phyloP scores from a whole-genome alignment of 352 stramenopile species.

The Pythium aquatile region DNA sequence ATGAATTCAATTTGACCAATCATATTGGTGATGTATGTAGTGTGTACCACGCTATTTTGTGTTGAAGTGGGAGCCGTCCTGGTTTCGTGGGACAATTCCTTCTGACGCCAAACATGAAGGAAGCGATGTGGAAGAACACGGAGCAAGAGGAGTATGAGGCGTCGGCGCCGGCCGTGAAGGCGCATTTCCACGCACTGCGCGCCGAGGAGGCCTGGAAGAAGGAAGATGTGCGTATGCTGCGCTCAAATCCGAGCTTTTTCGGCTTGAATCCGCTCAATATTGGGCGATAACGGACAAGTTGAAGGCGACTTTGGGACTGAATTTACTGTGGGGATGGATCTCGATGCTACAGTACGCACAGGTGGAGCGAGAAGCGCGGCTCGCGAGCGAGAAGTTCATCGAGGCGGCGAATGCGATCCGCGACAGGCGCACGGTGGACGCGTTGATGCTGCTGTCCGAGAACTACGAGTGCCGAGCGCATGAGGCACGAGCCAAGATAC shows the following conservation, averaged over 20 bases:
- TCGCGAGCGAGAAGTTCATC: slow-evolving; percentile 71
- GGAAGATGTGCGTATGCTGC: slow-evolving; percentile 39
- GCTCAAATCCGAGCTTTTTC: neutral
- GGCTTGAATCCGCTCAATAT: neutral
- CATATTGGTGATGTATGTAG: neutral
- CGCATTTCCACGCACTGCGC: slow-evolving; percentile 75
- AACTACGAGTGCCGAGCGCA: slow-evolving; percentile 82
- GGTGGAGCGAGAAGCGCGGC: slow-evolving; percentile 65
- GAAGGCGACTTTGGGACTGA: neutral
- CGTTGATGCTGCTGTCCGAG: slow-evolving; percentile 64
- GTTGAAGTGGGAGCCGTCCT: neutral
- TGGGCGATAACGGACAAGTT: slow-evolving; percentile 3
- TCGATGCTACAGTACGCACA: slow-evolving; percentile 37
- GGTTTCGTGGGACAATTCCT: slow-evolving; percentile 4
- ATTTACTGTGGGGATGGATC: neutral
- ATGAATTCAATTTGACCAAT: slow-evolving; percentile 2
- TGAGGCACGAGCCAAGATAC: slow-evolving; percentile 40
- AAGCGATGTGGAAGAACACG: slow-evolving; percentile 50
- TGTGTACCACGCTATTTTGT: slow-evolving; percentile 6
- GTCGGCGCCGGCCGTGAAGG: slow-evolving; percentile 70
- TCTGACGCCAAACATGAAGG: slow-evolving; percentile 2
- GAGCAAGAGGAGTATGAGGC: slow-evolving; percentile 74
- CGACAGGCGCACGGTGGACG: slow-evolving; percentile 69
- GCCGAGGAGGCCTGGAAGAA: slow-evolving; percentile 57
- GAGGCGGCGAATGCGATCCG: slow-evolving; percentile 50